phyloP scores from a whole-genome alignment of 1,284 basidiomycete species.

The Jaminaea rosea region DNA sequence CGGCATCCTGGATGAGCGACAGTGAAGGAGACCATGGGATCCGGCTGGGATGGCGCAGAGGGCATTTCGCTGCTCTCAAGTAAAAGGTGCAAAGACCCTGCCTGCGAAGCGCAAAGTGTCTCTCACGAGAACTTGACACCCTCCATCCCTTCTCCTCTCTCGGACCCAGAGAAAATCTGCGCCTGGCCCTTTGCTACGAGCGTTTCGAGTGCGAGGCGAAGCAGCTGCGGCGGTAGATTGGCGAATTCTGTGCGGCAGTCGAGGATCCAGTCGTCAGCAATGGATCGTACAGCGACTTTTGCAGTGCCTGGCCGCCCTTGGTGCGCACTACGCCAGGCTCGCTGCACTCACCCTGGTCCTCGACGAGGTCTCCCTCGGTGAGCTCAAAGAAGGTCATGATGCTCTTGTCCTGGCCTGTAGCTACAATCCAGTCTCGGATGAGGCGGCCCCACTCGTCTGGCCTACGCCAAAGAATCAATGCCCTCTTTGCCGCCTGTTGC shows the following conservation, averaged over 20 bases:
- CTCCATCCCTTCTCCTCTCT: conserved; percentile 48
- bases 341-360: conserved; percentile 39
- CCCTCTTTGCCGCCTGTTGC: conserved; percentile 16
- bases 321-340: neutral
- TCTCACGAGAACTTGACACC: conserved; percentile 55
- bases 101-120: no score
- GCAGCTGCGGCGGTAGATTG: conserved; percentile 48
- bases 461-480: conserved; percentile 52
- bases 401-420: conserved; percentile 51
- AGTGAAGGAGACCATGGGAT: no score
- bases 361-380: conserved; percentile 51
- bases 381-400: conserved; percentile 56
- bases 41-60: no score
- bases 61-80: no score
- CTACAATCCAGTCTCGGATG: conserved; percentile 53
- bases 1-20: no score
- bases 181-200: conserved; percentile 52
- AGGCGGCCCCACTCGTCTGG: conserved; percentile 53
- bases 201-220: conserved; percentile 50
- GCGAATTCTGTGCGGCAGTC: conserved; percentile 49
- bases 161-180: conserved; percentile 50
- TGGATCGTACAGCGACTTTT: neutral
- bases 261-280: neutral
- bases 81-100: no score
- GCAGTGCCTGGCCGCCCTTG: neutral